Evolutionary conservation across 768 basidiomycete species (phyloP).

Genomic region (Cyclocybe aegerita): DNA sequence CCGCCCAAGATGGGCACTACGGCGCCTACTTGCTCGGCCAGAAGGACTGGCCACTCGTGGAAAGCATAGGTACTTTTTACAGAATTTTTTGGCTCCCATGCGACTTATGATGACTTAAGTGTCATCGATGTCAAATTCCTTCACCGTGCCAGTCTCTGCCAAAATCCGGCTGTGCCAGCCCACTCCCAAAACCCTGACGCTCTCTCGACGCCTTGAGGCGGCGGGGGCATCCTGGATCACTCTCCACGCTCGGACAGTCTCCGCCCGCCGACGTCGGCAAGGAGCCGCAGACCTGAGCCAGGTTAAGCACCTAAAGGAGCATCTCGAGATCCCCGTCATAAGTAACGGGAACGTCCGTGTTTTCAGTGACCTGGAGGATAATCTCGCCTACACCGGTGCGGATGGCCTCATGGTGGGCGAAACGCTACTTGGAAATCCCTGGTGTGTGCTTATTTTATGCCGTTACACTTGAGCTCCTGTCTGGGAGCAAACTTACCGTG

Average conservation of each 20-base stretch:
- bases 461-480: background rate
- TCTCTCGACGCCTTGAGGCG: conserved; percentile 59
- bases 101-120: conserved; percentile 38
- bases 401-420: conserved; percentile 85
- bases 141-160: conserved; percentile 62
- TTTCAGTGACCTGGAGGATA: conserved; percentile 54
- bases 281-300: conserved; percentile 68
- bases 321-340: conserved; percentile 56
- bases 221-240: conserved; percentile 71
- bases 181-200: conserved; percentile 47
- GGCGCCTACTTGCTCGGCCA: conserved; percentile 76
- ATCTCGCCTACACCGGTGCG: conserved; percentile 56
- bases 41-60: conserved; percentile 70
- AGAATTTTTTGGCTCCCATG: background rate
- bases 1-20: conserved; percentile 63
- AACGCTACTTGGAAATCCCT: conserved; percentile 71
- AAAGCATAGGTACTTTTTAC: conserved; percentile 52
- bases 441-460: conserved; percentile 39
- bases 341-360: conserved; percentile 79
- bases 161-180: conserved; percentile 66
- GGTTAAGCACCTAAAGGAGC: conserved; percentile 54
- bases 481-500: background rate
- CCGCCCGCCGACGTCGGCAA: conserved; percentile 65
- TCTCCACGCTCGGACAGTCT: conserved; percentile 73
- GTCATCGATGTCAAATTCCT: conserved; percentile 59